Base-by-base conservation (phyloP, 2,329 filamentous ascomycete species). In the Helminthosporium solani region DNA sequence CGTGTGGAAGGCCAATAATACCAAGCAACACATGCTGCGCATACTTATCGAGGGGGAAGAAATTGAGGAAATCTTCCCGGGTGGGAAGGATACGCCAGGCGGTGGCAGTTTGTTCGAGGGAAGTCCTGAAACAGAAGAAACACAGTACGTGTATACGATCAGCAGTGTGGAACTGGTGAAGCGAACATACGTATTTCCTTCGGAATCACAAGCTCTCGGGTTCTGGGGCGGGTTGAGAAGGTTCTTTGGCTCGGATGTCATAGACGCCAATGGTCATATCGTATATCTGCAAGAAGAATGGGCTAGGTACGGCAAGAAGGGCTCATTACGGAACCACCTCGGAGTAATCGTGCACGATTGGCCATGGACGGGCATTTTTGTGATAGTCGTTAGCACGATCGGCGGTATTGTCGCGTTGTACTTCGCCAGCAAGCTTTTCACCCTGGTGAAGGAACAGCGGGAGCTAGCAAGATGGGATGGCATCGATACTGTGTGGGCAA, bases 401-500 rank as follows among this genome's bases (percentile, higher is more conserved):
- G 58, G 48, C 3, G 56, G 56, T 2, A 20, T 59, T 14, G 27
- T 67, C 15, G 49, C 39, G 0, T 33, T 65, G 2, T 57, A 56
- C 12, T 39, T 52, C 3, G 7, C 60, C 2, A 63, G 57, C 42
- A 57, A 53, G 28, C 38, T 64, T 0, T 54, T 49, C 36, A 44
- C 54, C 15, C 53, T 63, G 18, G 42, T 56, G 7, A 49, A 57
- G 42, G 46, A 55, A 28, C 63, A 68, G 41, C 47, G 56, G 21
- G 57, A 61, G 33, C 56, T 69, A 3, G 62, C 62, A 38, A 52
- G 56, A 18, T 68, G 64, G 64, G 56, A 64, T 19, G 64, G 64
- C 20, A 69, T 68, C 48, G 66, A 68, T 11, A 53, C 56, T 31
- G 64, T 68, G 0, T 68, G 65, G 58, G 59, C 56, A 28, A 61